These are phyloP conservation scores for Pseudogymnoascus sp. DNA, from an alignment of 2,329 filamentous ascomycete species.

Conservation along the genomic window DNA sequence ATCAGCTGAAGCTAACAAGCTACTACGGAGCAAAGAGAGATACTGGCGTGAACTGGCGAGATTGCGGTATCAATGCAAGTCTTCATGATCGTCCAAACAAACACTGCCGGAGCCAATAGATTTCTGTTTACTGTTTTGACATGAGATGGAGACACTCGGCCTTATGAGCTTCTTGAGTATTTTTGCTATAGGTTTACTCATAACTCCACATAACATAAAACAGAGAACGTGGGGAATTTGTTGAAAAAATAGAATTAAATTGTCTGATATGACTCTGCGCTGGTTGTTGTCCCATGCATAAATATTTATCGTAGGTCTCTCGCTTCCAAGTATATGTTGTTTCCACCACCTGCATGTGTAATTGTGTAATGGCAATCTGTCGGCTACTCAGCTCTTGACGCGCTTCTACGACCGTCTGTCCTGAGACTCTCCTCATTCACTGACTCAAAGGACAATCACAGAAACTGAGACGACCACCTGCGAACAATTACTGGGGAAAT, in stretches of 20 bases:
- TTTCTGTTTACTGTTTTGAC: constrained; percentile 4
- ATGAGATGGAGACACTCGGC: constrained; percentile 2
- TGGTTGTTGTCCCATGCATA: neutral
- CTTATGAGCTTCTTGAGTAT: neutral
- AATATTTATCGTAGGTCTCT: neutral
- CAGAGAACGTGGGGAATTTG: constrained; percentile 1
- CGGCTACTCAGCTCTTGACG: constrained; percentile 1
- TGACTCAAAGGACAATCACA: constrained; percentile 3
- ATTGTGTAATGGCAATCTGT: constrained; percentile 3
- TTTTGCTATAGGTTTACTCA: neutral
- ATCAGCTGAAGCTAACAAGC: neutral
- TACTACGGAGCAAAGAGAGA: neutral
- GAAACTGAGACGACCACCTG: constrained; percentile 1
- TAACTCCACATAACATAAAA: constrained; percentile 6
- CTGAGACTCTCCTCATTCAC: constrained; percentile 4
- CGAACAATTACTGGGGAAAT: constrained; percentile 3
- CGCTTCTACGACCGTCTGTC: neutral
- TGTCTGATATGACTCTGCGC: constrained; percentile 3
- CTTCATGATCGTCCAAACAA: neutral
- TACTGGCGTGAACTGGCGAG: neutral
- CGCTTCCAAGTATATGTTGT: constrained; percentile 1
- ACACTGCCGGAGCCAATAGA: neutral
- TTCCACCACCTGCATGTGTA: neutral
- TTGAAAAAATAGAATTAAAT: neutral
- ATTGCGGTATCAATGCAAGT: constrained; percentile 8